These are phyloP conservation scores for Lasiodiplodia sp. DNA, from an alignment of 2,329 filamentous ascomycete genomes.

Conservation along the genomic window DNA sequence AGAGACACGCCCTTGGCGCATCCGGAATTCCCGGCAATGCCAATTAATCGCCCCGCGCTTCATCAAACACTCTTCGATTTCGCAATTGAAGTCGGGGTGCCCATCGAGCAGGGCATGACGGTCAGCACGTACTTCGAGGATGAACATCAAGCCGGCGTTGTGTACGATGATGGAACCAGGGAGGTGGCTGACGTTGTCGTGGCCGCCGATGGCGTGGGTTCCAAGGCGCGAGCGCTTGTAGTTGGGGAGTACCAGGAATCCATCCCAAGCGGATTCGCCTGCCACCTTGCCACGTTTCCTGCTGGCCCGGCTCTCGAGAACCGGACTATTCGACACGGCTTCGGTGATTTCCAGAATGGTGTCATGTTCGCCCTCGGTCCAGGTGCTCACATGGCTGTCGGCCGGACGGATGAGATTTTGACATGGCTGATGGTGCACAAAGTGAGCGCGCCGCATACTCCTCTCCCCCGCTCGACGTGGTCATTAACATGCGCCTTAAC, in stretches of 20 bases:
- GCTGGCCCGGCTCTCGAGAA: not conserved
- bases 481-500: not conserved
- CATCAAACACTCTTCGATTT: too few species aligned
- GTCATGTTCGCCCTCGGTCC: not conserved
- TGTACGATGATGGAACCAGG: not conserved
- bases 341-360: not conserved
- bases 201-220: not conserved
- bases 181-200: not conserved
- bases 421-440: not conserved
- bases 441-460: not conserved
- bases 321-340: not conserved
- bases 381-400: not conserved
- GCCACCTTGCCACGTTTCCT: not conserved
- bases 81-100: too few species aligned
- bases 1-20: too few species aligned
- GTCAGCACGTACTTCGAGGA: not conserved
- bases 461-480: not conserved
- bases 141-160: not conserved
- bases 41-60: too few species aligned
- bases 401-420: not conserved
- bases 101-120: too few species aligned
- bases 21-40: too few species aligned
- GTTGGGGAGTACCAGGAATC: not conserved
- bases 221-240: not conserved
- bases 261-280: not conserved